Conservation (phyloP, 1,284 basidiomycete genomes). For the Trametes hirsuta region DNA sequence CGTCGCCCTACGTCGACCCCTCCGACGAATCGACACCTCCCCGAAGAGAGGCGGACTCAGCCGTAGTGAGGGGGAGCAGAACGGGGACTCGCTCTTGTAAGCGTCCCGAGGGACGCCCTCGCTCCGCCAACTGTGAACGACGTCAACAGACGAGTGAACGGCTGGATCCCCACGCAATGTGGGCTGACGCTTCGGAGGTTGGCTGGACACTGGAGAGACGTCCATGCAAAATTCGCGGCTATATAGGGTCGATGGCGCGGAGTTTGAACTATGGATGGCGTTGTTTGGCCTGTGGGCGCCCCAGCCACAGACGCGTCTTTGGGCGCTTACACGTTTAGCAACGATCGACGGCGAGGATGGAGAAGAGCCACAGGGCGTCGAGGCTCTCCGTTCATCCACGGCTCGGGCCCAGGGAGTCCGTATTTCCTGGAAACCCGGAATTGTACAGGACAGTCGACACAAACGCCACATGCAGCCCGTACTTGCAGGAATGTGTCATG, state of each 20-base stretch:
- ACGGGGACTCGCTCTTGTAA: slow-evolving; percentile 65
- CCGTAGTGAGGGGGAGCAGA: slow-evolving; percentile 35
- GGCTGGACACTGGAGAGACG: slow-evolving; percentile 40
- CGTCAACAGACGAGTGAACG: slow-evolving; percentile 39
- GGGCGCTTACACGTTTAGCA: not conserved
- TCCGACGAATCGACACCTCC: slow-evolving; percentile 54
- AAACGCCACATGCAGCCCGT: slow-evolving; percentile 66
- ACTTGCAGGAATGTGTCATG: slow-evolving; percentile 69
- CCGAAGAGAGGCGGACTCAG: slow-evolving; percentile 43
- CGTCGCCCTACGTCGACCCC: slow-evolving; percentile 43
- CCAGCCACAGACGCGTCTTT: slow-evolving; percentile 35
- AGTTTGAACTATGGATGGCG: slow-evolving; percentile 29
- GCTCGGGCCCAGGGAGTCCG: slow-evolving; percentile 58
- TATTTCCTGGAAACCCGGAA: slow-evolving; percentile 65
- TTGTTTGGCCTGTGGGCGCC: slow-evolving; percentile 20
- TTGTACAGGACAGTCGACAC: slow-evolving; percentile 56
- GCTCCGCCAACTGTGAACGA: slow-evolving; percentile 75
- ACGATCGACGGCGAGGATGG: slow-evolving; percentile 11
- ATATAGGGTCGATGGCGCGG: slow-evolving; percentile 32
- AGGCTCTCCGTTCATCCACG: slow-evolving; percentile 62
- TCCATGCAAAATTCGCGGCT: slow-evolving; percentile 26
- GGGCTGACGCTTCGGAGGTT: slow-evolving; percentile 44
- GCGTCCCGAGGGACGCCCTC: slow-evolving; percentile 60
- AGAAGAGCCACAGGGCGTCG: slow-evolving; percentile 45
- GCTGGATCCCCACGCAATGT: slow-evolving; percentile 29